These are phyloP conservation scores for Claviceps sp. DNA, from an alignment of 2,329 filamentous ascomycete species.

Conservation along the genomic window DNA sequence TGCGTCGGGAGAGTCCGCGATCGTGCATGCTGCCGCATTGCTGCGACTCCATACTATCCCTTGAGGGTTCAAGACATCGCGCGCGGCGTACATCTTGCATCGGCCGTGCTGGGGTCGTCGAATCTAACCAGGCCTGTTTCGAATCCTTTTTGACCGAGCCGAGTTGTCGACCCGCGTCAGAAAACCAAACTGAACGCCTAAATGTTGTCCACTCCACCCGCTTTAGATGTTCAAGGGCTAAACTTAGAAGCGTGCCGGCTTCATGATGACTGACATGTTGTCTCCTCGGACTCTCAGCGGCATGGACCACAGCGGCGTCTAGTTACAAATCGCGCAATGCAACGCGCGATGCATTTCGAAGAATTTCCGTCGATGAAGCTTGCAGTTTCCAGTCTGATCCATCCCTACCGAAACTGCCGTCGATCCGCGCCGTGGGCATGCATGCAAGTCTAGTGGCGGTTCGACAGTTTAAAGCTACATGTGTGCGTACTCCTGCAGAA, in stretches of 20 bases:
- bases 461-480: not conserved
- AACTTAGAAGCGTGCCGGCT: not conserved
- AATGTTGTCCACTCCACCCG: not conserved
- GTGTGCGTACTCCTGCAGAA: not conserved
- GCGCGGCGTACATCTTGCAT: not conserved
- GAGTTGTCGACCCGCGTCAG: not conserved
- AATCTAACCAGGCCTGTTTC: not conserved
- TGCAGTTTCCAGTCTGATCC: not conserved
- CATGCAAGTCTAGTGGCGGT: not conserved
- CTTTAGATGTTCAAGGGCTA: not conserved
- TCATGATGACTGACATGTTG: not conserved
- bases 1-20: conserved; percentile 1
- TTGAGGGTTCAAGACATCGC: not conserved
- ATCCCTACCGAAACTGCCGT: not conserved
- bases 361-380: not conserved
- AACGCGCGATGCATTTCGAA: not conserved
- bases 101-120: not conserved
- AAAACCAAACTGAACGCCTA: not conserved
- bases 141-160: not conserved
- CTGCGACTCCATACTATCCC: not conserved
- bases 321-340: not conserved
- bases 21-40: not conserved
- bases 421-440: not conserved
- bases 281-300: no score
- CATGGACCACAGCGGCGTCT: not conserved